Evolutionary conservation across 257 asterid species (phyloP).

Genomic region (Jacaranda copaia): DNA sequence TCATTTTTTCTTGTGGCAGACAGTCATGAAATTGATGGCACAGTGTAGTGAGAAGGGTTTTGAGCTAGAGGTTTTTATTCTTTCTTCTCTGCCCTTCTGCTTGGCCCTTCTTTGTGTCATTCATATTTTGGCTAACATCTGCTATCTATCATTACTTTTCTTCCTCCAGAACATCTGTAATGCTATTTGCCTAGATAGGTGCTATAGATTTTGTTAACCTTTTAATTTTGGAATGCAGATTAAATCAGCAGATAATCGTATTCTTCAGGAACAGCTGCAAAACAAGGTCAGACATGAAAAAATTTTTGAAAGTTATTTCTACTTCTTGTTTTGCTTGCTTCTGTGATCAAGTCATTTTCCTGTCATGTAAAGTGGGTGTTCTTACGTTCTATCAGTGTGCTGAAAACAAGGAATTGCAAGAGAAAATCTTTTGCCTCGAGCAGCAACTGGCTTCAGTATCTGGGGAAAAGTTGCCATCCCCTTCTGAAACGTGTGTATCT

Average conservation of each 20-base stretch:
- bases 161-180: not conserved
- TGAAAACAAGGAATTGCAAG: constrained; percentile 80
- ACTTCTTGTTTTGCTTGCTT: constrained; percentile 1
- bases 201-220: constrained; percentile 35
- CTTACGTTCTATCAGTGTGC: constrained; percentile 58
- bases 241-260: constrained; percentile 87
- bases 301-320: not conserved
- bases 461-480: constrained; percentile 48
- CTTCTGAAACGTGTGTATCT: constrained; percentile 55
- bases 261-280: constrained; percentile 94
- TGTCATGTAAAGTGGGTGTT: constrained; percentile 29
- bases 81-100: not conserved
- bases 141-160: not conserved
- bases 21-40: constrained; percentile 77
- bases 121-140: constrained; percentile 4
- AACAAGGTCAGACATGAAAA: constrained; percentile 62
- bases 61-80: constrained; percentile 80
- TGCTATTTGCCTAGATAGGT: constrained; percentile 12
- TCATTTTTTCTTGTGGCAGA: constrained; percentile 51
- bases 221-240: constrained; percentile 64
- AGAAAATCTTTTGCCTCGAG: constrained; percentile 66
- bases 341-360: constrained; percentile 3
- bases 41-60: constrained; percentile 87
- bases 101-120: constrained; percentile 3
- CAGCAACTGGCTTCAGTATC: constrained; percentile 65